Conservation (phyloP, 176 grass and related monocot genomes). For the Musa acuminata region DNA sequence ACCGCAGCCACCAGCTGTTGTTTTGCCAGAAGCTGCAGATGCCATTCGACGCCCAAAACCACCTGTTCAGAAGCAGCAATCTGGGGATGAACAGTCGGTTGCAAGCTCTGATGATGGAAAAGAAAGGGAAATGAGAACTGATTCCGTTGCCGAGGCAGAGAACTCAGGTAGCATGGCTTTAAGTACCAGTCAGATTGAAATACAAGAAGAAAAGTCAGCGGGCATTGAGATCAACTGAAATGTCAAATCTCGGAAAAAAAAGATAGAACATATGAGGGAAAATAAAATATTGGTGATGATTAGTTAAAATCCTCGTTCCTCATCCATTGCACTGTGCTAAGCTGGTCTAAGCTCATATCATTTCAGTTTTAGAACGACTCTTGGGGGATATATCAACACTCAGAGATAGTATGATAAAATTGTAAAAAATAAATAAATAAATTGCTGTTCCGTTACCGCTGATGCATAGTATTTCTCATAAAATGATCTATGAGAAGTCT, state of each 20-base stretch:
- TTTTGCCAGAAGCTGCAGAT: conserved; percentile 47
- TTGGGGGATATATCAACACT: background rate
- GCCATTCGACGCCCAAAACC: conserved; percentile 62
- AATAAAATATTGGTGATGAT: background rate
- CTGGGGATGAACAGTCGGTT: background rate
- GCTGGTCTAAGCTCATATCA: background rate
- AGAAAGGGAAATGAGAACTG: conserved; percentile 1
- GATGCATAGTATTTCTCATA: background rate
- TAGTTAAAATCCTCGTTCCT: background rate
- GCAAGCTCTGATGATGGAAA: conserved; percentile 18
- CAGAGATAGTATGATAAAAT: background rate
- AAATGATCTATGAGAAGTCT: background rate
- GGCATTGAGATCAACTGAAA: background rate
- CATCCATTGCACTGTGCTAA: too few relatives aligned
- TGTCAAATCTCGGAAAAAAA: too few relatives aligned
- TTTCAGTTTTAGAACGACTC: background rate
- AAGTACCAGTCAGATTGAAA: background rate
- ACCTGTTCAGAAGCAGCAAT: conserved; percentile 26
- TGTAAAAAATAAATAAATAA: background rate
- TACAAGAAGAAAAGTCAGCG: background rate
- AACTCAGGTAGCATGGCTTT: background rate
- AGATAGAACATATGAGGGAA: background rate
- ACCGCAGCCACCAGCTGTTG: conserved; percentile 43
- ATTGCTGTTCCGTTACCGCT: background rate
- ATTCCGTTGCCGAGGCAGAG: conserved; percentile 25